Percentiles rank a stretch among this genome's conserved stretches.
phyloP scores from a whole-genome alignment of 495 filamentous ascomycete species.

The Hamigera avellanea region DNA sequence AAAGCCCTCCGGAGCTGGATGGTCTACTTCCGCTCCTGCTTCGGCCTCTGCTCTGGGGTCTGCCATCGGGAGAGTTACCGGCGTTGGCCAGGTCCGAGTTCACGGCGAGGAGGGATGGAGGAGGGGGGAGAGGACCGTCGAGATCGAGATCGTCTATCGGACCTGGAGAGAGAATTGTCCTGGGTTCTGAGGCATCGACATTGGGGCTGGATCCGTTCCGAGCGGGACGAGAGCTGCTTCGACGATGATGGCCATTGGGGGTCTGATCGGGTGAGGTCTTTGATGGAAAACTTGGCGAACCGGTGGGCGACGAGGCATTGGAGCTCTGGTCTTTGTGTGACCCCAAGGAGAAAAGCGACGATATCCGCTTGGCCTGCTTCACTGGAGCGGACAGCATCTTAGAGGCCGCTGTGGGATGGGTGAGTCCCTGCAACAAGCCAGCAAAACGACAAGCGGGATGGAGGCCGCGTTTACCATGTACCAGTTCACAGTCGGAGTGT shows the following conservation, averaged over 20 bases:
- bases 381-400: slow-evolving; percentile 37
- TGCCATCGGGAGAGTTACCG: slow-evolving; percentile 19
- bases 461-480: not conserved
- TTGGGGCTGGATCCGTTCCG: slow-evolving; percentile 28
- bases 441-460: no score
- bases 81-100: slow-evolving; percentile 31
- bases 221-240: slow-evolving; percentile 25
- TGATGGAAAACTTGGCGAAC: slow-evolving; percentile 13
- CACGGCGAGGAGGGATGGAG: slow-evolving; percentile 30
- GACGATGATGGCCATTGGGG: slow-evolving; percentile 13
- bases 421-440: no score
- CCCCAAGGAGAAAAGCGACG: slow-evolving; percentile 34
- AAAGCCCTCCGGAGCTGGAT: slow-evolving; percentile 24
- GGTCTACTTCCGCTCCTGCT: slow-evolving; percentile 23
- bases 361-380: slow-evolving; percentile 39
- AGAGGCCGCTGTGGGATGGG: slow-evolving; percentile 2
- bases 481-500: not conserved
- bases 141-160: slow-evolving; percentile 20
- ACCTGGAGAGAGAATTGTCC: slow-evolving; percentile 13
- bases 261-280: slow-evolving; percentile 12
- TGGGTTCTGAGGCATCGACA: slow-evolving; percentile 17
- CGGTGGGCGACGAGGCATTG: slow-evolving; percentile 11
- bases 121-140: slow-evolving; percentile 26
- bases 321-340: slow-evolving; percentile 21
- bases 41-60: slow-evolving; percentile 30